phyloP scores from a whole-genome alignment of 305 asterid genomes.

The Fraxinus ornus region DNA sequence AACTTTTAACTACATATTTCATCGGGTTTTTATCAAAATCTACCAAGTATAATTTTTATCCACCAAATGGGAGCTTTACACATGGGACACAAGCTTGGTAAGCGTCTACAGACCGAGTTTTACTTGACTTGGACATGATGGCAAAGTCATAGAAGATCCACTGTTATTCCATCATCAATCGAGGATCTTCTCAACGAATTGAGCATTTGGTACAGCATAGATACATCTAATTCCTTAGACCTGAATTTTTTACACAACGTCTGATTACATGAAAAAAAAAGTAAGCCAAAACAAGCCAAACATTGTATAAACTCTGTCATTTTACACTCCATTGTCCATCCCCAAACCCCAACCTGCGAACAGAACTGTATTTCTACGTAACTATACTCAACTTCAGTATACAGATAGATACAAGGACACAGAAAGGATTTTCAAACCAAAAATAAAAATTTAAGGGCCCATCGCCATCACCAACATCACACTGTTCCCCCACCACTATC shows the following conservation, averaged over 20 bases:
- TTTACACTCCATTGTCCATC: not conserved
- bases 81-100: too few species aligned
- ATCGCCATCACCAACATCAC: slow-evolving; percentile 15
- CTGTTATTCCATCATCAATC: too few species aligned
- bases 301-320: not conserved
- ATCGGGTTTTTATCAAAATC: too few species aligned
- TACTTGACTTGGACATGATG: not conserved
- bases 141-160: not conserved
- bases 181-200: too few species aligned
- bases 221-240: too few species aligned
- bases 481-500: slow-evolving; percentile 22
- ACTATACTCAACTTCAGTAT: not conserved
- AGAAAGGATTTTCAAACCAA: not conserved
- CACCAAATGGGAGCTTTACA: too few species aligned
- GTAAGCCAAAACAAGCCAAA: not conserved
- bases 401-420: not conserved
- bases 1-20: too few species aligned
- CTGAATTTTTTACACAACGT: too few species aligned
- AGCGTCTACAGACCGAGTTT: too few species aligned
- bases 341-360: not conserved
- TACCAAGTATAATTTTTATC: too few species aligned
- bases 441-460: not conserved
- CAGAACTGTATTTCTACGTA: not conserved
- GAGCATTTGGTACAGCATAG: too few species aligned
- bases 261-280: too few species aligned